Conservation (phyloP, 1,284 basidiomycete genomes). For the Tetrapyrgos nigripes region DNA sequence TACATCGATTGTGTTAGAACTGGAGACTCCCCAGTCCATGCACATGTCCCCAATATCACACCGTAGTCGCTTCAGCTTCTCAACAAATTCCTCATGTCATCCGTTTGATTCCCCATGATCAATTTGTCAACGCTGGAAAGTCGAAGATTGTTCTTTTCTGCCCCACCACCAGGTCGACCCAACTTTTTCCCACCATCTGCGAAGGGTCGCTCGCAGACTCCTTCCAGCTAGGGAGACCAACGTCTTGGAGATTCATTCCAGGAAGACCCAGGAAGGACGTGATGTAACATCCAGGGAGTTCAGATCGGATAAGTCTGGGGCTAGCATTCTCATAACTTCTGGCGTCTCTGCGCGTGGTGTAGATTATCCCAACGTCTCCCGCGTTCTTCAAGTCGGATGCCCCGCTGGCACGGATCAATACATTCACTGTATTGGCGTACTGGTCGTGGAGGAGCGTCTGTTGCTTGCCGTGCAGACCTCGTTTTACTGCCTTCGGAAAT, state of each 20-base stretch:
- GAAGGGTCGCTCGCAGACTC: conserved; percentile 46
- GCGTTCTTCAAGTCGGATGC: conserved; percentile 92
- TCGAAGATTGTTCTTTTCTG: conserved; percentile 92
- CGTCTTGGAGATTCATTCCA: conserved; percentile 90
- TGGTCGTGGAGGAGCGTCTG: conserved; percentile 71
- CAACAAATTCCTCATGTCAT: conserved; percentile 85
- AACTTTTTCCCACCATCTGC: conserved; percentile 76
- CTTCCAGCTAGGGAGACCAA: conserved; percentile 59
- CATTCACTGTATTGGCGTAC: conserved; percentile 92
- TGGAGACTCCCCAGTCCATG: conserved; percentile 68
- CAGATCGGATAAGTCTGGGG: conserved; percentile 64
- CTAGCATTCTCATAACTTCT: conserved; percentile 82
- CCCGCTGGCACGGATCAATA: conserved; percentile 82
- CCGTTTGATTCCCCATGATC: conserved; percentile 89
- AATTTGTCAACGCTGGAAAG: conserved; percentile 72
- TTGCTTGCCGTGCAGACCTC: conserved; percentile 84
- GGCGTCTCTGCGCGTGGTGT: conserved; percentile 93
- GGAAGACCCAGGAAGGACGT: conserved; percentile 71
- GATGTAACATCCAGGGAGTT: conserved; percentile 73
- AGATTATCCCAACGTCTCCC: conserved; percentile 90
- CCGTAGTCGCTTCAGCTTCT: conserved; percentile 68
- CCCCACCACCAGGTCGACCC: conserved; percentile 88
- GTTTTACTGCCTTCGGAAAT: conserved; percentile 87
- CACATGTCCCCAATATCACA: conserved; percentile 86
- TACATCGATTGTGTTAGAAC: conserved; percentile 70